A percentile compares a stretch with the other conserved stretches of the same genome.
These are phyloP conservation scores for Umbelopsis ramanniana DNA, from an alignment of 192 early-diverging fungal genomes.

Conservation along the genomic window DNA sequence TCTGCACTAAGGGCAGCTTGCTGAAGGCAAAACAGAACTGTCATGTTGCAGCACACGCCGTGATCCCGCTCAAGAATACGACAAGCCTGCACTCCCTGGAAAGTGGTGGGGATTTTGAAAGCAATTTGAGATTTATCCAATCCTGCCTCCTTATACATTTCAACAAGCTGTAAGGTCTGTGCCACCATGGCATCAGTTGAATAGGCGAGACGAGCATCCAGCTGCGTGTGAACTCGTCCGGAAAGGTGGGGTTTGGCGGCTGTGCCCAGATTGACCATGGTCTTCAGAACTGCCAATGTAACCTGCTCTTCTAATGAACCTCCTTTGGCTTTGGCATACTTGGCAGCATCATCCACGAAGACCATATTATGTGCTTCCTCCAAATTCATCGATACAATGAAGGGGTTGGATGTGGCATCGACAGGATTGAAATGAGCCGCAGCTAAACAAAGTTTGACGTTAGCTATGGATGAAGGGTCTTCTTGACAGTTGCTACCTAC, in stretches of 20 bases:
- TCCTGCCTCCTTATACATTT: conserved; percentile 7
- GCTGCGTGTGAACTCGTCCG: conserved; percentile 21
- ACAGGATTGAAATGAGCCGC: conserved; percentile 9
- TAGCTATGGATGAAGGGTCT: not conserved
- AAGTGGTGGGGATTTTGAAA: conserved; percentile 22
- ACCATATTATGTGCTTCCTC: not conserved
- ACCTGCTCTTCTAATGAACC: conserved; percentile 9
- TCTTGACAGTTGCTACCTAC: not conserved
- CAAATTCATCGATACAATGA: conserved; percentile 4
- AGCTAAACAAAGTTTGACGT: not conserved
- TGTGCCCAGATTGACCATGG: conserved; percentile 9
- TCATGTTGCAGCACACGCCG: conserved; percentile 18
- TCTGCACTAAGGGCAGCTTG: conserved; percentile 16
- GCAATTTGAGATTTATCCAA: conserved; percentile 13
- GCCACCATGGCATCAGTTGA: conserved; percentile 14
- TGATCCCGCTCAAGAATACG: conserved; percentile 16
- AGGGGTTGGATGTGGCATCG: conserved; percentile 23
- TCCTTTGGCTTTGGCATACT: conserved; percentile 15
- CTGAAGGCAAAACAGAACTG: conserved; percentile 17
- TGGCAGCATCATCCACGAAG: conserved; percentile 13
- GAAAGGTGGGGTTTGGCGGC: conserved; percentile 8
- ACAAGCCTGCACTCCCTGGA: conserved; percentile 13
- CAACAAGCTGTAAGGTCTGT: conserved; percentile 9
- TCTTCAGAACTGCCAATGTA: conserved; percentile 1
- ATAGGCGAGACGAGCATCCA: conserved; percentile 18